These are phyloP conservation scores for Stagonosporopsis vannaccii DNA, from an alignment of 2,329 filamentous ascomycete species.

Conservation along the genomic window DNA sequence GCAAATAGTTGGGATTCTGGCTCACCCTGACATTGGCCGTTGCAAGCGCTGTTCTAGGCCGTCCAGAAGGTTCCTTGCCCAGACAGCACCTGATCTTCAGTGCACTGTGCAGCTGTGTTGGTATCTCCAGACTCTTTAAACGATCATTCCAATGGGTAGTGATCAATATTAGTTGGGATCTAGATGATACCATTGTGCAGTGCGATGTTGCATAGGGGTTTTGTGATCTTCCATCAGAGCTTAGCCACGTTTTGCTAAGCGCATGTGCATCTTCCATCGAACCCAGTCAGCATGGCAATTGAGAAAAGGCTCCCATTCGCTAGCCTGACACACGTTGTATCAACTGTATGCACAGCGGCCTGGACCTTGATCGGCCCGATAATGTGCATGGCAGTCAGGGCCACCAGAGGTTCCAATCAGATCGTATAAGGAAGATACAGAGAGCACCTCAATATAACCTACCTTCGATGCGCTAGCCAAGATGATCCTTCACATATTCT, in stretches of 20 bases:
- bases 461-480: neutral
- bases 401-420: neutral
- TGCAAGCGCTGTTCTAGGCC: neutral
- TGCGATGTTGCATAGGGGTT: neutral
- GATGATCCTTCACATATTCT: neutral
- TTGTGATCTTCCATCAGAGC: neutral
- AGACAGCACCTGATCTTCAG: neutral
- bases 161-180: neutral
- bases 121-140: neutral
- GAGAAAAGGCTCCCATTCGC: neutral
- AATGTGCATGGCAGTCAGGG: neutral
- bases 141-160: too few relatives aligned
- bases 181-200: neutral
- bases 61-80: neutral
- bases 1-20: neutral
- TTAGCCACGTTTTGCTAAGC: neutral
- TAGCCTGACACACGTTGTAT: neutral
- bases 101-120: neutral
- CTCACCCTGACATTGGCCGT: neutral
- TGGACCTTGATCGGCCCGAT: conserved; percentile 7
- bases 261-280: neutral
- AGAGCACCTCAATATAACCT: neutral
- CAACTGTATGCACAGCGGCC: neutral
- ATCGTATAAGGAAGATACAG: neutral
- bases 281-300: neutral